Evolutionary conservation across 805 yeast genomes (phyloP).

Genomic region (Saturnispora galanensis): DNA sequence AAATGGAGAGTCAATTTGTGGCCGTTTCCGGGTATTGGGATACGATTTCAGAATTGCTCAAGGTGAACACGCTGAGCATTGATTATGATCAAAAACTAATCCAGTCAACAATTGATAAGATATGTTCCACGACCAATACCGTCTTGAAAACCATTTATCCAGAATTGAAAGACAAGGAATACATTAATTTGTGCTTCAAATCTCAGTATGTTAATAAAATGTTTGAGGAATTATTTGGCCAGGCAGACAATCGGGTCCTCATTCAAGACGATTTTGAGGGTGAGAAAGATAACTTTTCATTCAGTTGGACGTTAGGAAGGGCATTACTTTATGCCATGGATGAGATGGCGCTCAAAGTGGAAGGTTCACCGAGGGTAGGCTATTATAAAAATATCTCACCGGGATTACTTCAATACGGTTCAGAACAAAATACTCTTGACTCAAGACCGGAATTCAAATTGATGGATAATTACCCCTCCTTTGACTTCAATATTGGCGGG

Average conservation of each 20-base stretch:
- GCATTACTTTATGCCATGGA: conserved; percentile 56
- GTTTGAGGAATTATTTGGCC: conserved; percentile 46
- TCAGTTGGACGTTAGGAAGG: conserved; percentile 90
- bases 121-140: conserved; percentile 36
- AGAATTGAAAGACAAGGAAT: conserved; percentile 15
- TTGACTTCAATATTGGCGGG: conserved; percentile 3
- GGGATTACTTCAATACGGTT: conserved; percentile 40
- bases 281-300: conserved; percentile 63
- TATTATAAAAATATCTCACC: conserved; percentile 40
- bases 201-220: conserved; percentile 50
- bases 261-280: conserved; percentile 24
- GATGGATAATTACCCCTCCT: conserved; percentile 14
- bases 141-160: background rate
- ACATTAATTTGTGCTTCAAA: conserved; percentile 47
- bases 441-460: conserved; percentile 34
- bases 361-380: conserved; percentile 27
- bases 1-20: conserved; percentile 27
- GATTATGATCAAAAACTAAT: conserved; percentile 38
- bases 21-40: conserved; percentile 68
- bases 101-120: conserved; percentile 33
- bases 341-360: conserved; percentile 26
- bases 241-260: conserved; percentile 9
- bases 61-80: conserved; percentile 7
- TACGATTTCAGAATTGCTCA: conserved; percentile 39
- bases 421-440: conserved; percentile 34